These are phyloP conservation scores for Pinus albicaulis DNA, from an alignment of 75 land plant genomes.

Conservation along the genomic window DNA sequence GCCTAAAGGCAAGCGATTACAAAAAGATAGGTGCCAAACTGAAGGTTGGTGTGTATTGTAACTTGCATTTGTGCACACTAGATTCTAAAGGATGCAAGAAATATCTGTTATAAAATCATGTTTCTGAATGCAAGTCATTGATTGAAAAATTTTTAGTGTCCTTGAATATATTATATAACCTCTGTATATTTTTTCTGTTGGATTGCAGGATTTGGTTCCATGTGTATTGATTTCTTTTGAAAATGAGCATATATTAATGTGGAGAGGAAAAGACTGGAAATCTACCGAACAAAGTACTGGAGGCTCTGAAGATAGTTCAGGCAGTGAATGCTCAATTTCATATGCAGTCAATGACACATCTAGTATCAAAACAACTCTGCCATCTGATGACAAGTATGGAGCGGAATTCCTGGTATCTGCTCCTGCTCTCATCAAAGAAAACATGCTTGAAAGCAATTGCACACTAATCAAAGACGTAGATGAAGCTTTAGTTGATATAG, in stretches of 20 bases:
- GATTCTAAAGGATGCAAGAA: background rate
- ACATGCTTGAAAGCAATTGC: background rate
- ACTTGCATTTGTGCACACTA: background rate
- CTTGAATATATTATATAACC: background rate
- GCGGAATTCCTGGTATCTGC: background rate
- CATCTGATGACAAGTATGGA: slow-evolving; percentile 3
- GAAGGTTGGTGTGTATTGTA: slow-evolving; percentile 13
- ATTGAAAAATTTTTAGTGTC: background rate
- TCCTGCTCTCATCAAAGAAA: background rate
- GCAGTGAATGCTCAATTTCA: background rate
- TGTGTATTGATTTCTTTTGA: slow-evolving; percentile 93
- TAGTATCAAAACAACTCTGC: slow-evolving; percentile 4
- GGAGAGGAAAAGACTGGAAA: slow-evolving; percentile 84
- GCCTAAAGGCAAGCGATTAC: slow-evolving; percentile 15
- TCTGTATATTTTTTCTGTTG: background rate
- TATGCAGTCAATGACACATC: slow-evolving; percentile 11
- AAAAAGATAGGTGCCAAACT: slow-evolving; percentile 31
- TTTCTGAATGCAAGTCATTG: background rate
- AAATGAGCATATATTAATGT: slow-evolving; percentile 85
- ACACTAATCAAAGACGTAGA: background rate
- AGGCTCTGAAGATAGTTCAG: background rate
- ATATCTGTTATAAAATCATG: background rate
- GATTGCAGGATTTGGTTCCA: slow-evolving; percentile 83
- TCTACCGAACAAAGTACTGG: slow-evolving; percentile 25
- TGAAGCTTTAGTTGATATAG: slow-evolving; percentile 1